A percentile compares a stretch with the other conserved stretches of the same genome.
phyloP scores from a whole-genome alignment of 495 filamentous ascomycete species.

The Durotheca rogersii region DNA sequence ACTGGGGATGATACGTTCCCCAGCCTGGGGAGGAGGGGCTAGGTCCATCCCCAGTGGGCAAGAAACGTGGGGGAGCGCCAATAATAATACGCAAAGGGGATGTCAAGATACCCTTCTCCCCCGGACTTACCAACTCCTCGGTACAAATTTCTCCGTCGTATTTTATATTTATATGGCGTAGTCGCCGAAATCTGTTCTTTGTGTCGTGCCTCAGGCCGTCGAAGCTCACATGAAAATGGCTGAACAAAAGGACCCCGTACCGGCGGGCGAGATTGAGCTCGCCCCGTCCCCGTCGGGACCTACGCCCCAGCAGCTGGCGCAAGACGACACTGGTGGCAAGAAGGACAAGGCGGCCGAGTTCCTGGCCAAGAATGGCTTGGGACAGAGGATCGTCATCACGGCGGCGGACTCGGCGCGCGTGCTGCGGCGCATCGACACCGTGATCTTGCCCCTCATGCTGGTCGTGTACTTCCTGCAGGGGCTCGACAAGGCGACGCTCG shows the following conservation, averaged over 20 bases:
- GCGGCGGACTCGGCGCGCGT: constrained; percentile 24
- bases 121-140: neutral
- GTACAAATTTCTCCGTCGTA: too few species aligned
- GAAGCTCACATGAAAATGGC: constrained; percentile 6
- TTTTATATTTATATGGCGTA: too few species aligned
- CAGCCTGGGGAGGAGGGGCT: too few species aligned
- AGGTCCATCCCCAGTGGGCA: neutral
- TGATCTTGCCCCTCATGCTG: constrained; percentile 43
- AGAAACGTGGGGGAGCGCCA: neutral
- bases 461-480: constrained; percentile 45
- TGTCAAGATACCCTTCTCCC: neutral
- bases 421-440: constrained; percentile 37
- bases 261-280: constrained; percentile 3
- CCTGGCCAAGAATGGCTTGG: constrained; percentile 14
- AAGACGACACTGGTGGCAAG: neutral
- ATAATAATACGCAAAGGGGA: neutral
- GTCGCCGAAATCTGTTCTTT: too few species aligned
- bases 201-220: neutral
- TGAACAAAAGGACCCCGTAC: neutral
- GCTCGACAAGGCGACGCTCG: constrained; percentile 45
- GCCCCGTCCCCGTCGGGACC: neutral
- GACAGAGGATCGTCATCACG: constrained; percentile 11
- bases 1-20: too few species aligned
- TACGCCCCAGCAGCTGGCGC: neutral
- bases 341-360: constrained; percentile 18